These are phyloP conservation scores for Populus alba DNA, from an alignment of 345 rosid genomes.

Conservation along the genomic window DNA sequence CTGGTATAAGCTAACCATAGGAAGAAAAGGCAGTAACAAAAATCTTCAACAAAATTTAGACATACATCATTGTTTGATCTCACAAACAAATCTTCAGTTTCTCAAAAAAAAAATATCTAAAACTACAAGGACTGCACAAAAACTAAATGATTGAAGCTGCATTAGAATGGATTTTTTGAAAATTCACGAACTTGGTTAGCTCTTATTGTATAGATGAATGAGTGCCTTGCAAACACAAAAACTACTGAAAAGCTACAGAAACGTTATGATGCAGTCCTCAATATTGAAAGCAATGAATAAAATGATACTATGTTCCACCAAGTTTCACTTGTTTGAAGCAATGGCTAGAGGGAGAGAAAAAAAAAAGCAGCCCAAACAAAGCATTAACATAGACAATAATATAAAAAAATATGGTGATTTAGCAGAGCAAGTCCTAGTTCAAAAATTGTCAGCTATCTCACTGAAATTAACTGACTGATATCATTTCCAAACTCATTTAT, in stretches of 20 bases:
- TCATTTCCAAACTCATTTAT: background rate
- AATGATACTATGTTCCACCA: background rate
- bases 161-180: background rate
- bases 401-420: no score
- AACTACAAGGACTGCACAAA: background rate
- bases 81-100: constrained; percentile 1
- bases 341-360: no score
- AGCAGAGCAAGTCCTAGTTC: no score
- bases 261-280: background rate
- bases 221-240: background rate
- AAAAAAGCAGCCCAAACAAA: no score
- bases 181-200: no score
- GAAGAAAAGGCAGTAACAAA: background rate
- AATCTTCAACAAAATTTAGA: background rate
- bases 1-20: background rate
- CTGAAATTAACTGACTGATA: background rate
- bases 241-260: background rate
- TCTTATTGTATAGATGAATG: background rate
- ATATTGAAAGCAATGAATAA: background rate
- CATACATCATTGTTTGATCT: background rate
- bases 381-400: no score
- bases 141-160: background rate
- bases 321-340: no score
- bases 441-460: no score
- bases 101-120: background rate